These are phyloP conservation scores for Grosmannia clavigera DNA, from an alignment of 2,329 filamentous ascomycete species.

Conservation along the genomic window DNA sequence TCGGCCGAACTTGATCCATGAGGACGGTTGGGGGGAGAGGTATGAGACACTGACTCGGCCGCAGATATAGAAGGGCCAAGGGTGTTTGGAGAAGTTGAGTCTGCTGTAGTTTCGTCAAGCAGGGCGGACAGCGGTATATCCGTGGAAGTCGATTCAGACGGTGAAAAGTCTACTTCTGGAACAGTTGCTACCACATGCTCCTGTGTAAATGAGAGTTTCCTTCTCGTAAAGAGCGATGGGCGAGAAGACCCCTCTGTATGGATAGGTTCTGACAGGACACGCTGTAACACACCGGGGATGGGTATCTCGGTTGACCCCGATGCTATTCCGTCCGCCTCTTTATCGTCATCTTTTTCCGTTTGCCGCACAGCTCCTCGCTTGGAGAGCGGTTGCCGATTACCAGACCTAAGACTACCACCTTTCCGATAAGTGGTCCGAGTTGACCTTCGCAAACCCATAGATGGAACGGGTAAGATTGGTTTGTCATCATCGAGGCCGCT, in stretches of 20 bases:
- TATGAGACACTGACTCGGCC: neutral
- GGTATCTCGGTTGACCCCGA: slow-evolving; percentile 27
- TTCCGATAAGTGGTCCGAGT: slow-evolving; percentile 85
- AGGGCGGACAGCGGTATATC: slow-evolving; percentile 19
- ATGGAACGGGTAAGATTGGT: slow-evolving; percentile 71
- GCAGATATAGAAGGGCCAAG: neutral
- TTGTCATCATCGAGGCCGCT: slow-evolving; percentile 50
- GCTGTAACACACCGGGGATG: slow-evolving; percentile 38
- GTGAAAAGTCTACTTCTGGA: neutral
- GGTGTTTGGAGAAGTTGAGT: neutral
- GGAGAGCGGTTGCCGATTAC: slow-evolving; percentile 62
- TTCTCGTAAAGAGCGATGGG: neutral
- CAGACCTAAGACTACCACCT: slow-evolving; percentile 69
- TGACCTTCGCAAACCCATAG: slow-evolving; percentile 71
- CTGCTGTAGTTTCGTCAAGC: neutral
- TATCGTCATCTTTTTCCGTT: slow-evolving; percentile 46
- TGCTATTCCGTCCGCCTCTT: slow-evolving; percentile 17
- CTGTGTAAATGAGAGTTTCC: slow-evolving; percentile 9
- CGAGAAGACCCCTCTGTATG: slow-evolving; percentile 25
- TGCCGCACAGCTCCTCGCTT: slow-evolving; percentile 54
- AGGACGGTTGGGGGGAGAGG: neutral
- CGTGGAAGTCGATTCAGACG: neutral
- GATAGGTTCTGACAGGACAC: slow-evolving; percentile 59
- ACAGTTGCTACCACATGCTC: neutral
- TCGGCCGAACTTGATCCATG: slow-evolving; percentile 3